Base-by-base conservation (phyloP, 2,329 filamentous ascomycete species). In the Raffaelea albimanens region DNA sequence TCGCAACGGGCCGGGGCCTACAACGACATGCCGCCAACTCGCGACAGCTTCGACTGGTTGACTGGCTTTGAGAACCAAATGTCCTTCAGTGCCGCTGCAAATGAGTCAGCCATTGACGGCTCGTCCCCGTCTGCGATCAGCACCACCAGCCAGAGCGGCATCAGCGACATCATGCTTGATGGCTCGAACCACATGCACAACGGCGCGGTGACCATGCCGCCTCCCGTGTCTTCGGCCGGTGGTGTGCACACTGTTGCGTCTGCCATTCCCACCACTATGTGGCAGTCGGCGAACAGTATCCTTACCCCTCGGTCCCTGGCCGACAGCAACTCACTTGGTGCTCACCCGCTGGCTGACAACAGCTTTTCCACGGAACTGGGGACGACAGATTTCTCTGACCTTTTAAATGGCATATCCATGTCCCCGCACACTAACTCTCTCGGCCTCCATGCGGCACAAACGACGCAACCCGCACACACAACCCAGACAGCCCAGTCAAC, bases 41-140 rank as follows among this genome's bases (percentile, higher is more conserved):
- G 73, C n/a, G 85, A 91, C 55, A 78, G 73, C 56, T 87, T 93
- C 61, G 85, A 89, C 57, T 97, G 89, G 89, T 59, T 79, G 53
- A 83, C 83, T 50, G 85, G 85, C 20, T 86, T 95, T 61, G 87
- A 93, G 53, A 80, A 83, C 58, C 80, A 85, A 41, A 79, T 91
- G 72, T 78, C 78, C 8, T 82, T 88, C 62, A 75, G 74, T 57
- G 48, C 68, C 72, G 20, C 49, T 46, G 47, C 51, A 25, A 85
- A 84, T 58, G 89, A 95, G 57, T 84, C 82, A 55, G 88, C 87
- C 23, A 78, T 96, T 46, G 91, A 95, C 58, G 89, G 86, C 50
- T 97, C 93, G 11, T 97, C 93, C 14, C 93, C 93, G 16, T 97
- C 93, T 9, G 89, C 89, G 42, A 91, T 97, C 63, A 97, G 91